A percentile compares a stretch with the other conserved stretches of the same genome.
phyloP scores from a whole-genome alignment of 1,139 yeast species.

The Magnusiomyces sp. region DNA sequence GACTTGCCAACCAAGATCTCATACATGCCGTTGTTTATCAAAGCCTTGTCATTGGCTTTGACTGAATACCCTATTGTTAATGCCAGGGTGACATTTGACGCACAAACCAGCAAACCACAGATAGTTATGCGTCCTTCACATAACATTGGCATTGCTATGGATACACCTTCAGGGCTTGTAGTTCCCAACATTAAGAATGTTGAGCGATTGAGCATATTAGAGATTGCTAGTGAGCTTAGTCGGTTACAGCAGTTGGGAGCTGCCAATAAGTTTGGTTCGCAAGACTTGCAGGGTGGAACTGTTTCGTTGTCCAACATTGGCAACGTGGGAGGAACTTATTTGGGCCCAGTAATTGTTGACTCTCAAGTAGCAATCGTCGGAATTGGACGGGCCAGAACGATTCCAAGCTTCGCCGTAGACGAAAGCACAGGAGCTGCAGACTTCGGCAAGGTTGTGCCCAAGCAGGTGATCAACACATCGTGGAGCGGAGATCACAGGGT shows the following conservation, averaged over 20 bases:
- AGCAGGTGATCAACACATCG: slow-evolving; percentile 26
- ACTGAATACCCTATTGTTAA: slow-evolving; percentile 27
- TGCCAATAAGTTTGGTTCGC: slow-evolving; percentile 57
- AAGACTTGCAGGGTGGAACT: slow-evolving; percentile 69
- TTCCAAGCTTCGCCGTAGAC: slow-evolving; percentile 27
- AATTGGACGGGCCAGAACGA: slow-evolving; percentile 24
- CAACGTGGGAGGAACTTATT: slow-evolving; percentile 68
- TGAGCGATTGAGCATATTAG: slow-evolving; percentile 51
- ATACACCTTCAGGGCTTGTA: slow-evolving; percentile 67
- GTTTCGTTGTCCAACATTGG: slow-evolving; percentile 74
- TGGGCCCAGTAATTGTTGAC: slow-evolving; percentile 55
- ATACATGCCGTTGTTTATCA: slow-evolving; percentile 33
- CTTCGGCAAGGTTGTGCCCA: slow-evolving; percentile 27
- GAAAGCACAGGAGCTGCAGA: too few species aligned
- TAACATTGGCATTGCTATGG: slow-evolving; percentile 59
- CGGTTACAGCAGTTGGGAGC: slow-evolving; percentile 50
- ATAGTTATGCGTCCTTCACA: slow-evolving; percentile 25
- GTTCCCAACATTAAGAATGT: slow-evolving; percentile 69
- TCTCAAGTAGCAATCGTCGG: slow-evolving; percentile 32
- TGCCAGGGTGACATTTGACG: slow-evolving; percentile 20
- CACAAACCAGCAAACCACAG: slow-evolving; percentile 19
- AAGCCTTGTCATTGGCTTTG: slow-evolving; percentile 29
- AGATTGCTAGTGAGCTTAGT: slow-evolving; percentile 53
- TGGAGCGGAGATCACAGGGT: slow-evolving; percentile 34
- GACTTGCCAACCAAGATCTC: slow-evolving; percentile 23